Base-by-base conservation (phyloP, 2,329 filamentous ascomycete genomes). In the Venturia pyrina region DNA sequence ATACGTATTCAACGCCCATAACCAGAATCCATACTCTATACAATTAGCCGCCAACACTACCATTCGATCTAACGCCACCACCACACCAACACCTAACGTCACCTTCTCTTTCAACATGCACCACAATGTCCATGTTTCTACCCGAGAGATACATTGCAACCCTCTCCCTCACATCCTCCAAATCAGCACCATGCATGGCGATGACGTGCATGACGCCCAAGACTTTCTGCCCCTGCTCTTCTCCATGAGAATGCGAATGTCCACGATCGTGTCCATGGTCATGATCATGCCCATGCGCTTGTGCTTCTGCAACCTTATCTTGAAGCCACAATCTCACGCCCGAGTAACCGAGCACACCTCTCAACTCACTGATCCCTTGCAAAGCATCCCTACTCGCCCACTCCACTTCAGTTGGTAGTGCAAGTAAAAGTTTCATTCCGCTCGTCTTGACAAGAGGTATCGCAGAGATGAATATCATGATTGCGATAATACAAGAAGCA, bases 311-410 rank as follows among this genome's bases (percentile, higher is more conserved):
- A 1, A 73, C 73, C 19, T 75, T 80, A 69, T 96, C 92, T 70
- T 96, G 91, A 17, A 95, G 80, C 95, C 95, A 99, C 73, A 98
- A 97, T 71, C 92, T 89, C 8, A 93, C 93, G 1, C 90, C 90
- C 0, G 89, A 84, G 72, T 97, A 98, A 64, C 89, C 88, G 0
- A 89, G 87, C 0, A 99, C 93, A 0, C 93, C 95, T 41, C 90
- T 83, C 68, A 98, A 81, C 62, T 89, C 88, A 61, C 88, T 87
- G 10, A 99, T 87, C 6, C 93, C 93, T 2, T 91, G 89, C 11
- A 99, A 81, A 0, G 89, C 89, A 73, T 95, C 92, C 67, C 95
- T 89, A 66, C 98, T 83, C 67, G 86, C 88, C 75, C 97, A 98
- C 74, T 99, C 95, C 13, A 89, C 84, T 68, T 91, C 87, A 53